A percentile compares a stretch with the other conserved stretches of the same genome.
Evolutionary conservation across 345 rosid species (phyloP).

Genomic region (Ricinus communis): DNA sequence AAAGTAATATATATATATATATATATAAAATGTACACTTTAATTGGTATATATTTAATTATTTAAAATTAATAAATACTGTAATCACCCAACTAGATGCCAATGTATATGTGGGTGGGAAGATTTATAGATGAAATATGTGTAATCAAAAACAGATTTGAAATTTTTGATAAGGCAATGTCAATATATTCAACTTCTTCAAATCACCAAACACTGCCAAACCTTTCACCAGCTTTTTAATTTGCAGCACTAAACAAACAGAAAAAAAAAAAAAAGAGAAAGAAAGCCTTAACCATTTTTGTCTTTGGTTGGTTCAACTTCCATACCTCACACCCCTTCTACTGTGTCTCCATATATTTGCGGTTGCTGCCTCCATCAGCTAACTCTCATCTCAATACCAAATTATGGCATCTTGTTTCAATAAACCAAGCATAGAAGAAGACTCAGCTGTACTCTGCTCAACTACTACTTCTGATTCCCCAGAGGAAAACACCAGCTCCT

Average conservation of each 20-base stretch:
- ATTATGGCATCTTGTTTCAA: constrained; percentile 57
- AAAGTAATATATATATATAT: too few species aligned
- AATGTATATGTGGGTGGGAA: too few species aligned
- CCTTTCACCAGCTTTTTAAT: constrained; percentile 16
- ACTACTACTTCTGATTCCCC: constrained; percentile 40
- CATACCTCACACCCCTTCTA: background rate
- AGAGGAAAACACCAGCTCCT: constrained; percentile 6
- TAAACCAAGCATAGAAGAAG: constrained; percentile 52
- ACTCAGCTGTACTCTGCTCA: constrained; percentile 64
- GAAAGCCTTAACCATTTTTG: background rate
- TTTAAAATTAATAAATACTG: too few species aligned
- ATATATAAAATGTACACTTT: too few species aligned
- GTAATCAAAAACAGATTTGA: background rate
- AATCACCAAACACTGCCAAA: constrained; percentile 52
- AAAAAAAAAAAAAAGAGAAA: too few species aligned
- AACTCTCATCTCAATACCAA: background rate
- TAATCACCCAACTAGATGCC: too few species aligned
- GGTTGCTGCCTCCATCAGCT: background rate
- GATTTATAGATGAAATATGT: too few species aligned
- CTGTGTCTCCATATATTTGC: too few species aligned
- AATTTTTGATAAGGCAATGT: background rate
- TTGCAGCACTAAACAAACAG: constrained; percentile 11
- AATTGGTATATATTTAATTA: too few species aligned
- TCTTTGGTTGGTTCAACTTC: constrained; percentile 46
- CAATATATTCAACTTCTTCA: constrained; percentile 22